Evolutionary conservation across 2,329 filamentous ascomycete genomes (phyloP).

Genomic region (Aspergillus caelatus): DNA sequence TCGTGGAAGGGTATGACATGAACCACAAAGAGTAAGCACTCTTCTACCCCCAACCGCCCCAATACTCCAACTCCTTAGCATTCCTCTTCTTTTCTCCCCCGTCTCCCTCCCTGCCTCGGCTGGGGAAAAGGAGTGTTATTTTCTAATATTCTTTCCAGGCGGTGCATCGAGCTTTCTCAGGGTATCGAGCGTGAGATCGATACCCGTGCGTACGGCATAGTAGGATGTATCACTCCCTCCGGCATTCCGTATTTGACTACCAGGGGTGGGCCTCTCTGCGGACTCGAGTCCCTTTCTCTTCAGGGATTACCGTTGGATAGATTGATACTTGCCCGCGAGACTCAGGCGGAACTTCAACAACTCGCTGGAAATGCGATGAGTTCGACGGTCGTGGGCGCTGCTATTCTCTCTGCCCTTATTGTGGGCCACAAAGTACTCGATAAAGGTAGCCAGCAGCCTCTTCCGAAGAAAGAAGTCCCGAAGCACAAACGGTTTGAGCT

Average conservation of each 20-base stretch:
- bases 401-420: conserved; percentile 63
- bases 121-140: neutral
- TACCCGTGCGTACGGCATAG: conserved; percentile 56
- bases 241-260: conserved; percentile 65
- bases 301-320: conserved; percentile 69
- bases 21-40: conserved; percentile 57
- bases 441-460: conserved; percentile 13
- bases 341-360: conserved; percentile 64
- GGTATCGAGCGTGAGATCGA: conserved; percentile 67
- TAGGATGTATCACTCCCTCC: conserved; percentile 69
- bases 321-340: conserved; percentile 67
- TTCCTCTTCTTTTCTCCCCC: neutral
- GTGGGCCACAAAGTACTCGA: conserved; percentile 34
- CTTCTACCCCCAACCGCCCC: neutral
- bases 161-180: conserved; percentile 67
- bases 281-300: conserved; percentile 64
- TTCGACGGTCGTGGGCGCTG: conserved; percentile 69
- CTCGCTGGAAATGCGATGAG: conserved; percentile 82
- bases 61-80: no score
- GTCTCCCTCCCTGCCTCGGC: neutral
- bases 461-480: neutral
- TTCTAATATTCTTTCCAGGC: conserved; percentile 25
- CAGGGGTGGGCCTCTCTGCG: conserved; percentile 62
- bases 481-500: conserved; percentile 13
- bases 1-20: conserved; percentile 57